Base-by-base conservation (phyloP, 306 rosid genomes). In the Vigna hirtella region DNA sequence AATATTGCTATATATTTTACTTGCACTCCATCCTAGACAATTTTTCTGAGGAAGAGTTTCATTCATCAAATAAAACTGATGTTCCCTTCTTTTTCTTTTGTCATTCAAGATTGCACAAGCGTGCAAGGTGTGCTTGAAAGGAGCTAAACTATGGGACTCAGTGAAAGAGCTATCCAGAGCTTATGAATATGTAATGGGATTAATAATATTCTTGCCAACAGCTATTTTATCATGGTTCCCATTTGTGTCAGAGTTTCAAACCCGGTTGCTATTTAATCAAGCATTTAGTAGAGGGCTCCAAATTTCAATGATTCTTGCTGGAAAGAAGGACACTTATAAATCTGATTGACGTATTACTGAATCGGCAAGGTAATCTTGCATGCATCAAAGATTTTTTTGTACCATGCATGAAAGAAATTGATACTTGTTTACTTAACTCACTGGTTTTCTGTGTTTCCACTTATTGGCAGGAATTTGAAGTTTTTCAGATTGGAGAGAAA, bases 271-370 rank as follows among this genome's bases (percentile, higher is more conserved):
- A 73, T 95, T 95, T 89, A 95, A 95, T 77, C 96, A 91, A 86
- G 99, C 99, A 49, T 92, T 95, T 74, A 95, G 99, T 48, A 88
- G 98, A 91, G 98, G 99, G 20, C 93, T 95, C 15, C 97, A 91
- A 83, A 95, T 95, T 82, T 93, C 99, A 3, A 93, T 88, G 93
- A 95, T 95, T 82, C 98, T 95, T 72, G 73, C 96, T 0, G 98
- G 99, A 45, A 87, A 79, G 81, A 91, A 82, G 72, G 96, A 92
- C 9, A 84, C 85, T 53, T 61, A 73, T 24, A 83, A 73, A 80
- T n/a, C 83, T 36, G 82, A 70, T 36, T 86, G 77, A 83, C 40
- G 55, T 48, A 17, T 50, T 66, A 8, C 26, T 28, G 16, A 61
- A 61, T 77, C 57, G 66, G 43, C n/a, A 26, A 50, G 83, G 81